Evolutionary conservation across 345 rosid genomes (phyloP), one percentile per base, ranked within the genome.

Genomic region (Ceriops tagal): DNA sequence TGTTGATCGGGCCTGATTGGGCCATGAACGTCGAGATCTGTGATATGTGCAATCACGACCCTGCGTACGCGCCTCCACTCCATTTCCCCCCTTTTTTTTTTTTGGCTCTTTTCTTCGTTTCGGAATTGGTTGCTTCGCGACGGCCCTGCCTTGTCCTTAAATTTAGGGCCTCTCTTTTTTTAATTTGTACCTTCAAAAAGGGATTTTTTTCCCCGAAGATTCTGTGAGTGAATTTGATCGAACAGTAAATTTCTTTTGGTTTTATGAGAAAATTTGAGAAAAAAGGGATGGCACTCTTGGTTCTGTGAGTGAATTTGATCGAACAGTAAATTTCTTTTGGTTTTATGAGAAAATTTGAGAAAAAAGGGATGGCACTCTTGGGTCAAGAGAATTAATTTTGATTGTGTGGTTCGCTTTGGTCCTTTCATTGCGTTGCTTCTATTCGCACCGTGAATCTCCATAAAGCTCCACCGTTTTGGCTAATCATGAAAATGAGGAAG

Each of bases 1-100:
- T 90, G 98, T 81, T 96, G 85, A 91, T 92, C 86, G 99, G 99
- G 10, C 98, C 99, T 5, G 99, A 96, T 81, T 96, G 99, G 99
- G 96, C 99, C 55, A 89, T 89, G 96, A 96, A 96, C 78, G 89
- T 96, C 72, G 99, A 96, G 99, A 96, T 96, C 97, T 96, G 98
- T 76, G 98, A 96, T 56, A 84, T 90, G 84, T 93, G 95, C 82
- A 96, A 89, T 79, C 93, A 77, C 73, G 97, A 96, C 80, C 99
- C 97, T 53, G 88, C 32, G 86, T 64, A 31, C 67, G 82, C 72
- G 31, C 67, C 28, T 49, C 37, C 8, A 2, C 57, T 2, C 2
- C 8, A 24, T 31, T 31, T 19, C 19, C 68, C 61, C 20, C 51
- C 27, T 18, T 20, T 13, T 15, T 4, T n/a, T 30, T 34, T 28